Percentiles rank a stretch among this genome's conserved stretches.
phyloP scores from a whole-genome alignment of 257 asterid species.

The Ligustrum vulgare region DNA sequence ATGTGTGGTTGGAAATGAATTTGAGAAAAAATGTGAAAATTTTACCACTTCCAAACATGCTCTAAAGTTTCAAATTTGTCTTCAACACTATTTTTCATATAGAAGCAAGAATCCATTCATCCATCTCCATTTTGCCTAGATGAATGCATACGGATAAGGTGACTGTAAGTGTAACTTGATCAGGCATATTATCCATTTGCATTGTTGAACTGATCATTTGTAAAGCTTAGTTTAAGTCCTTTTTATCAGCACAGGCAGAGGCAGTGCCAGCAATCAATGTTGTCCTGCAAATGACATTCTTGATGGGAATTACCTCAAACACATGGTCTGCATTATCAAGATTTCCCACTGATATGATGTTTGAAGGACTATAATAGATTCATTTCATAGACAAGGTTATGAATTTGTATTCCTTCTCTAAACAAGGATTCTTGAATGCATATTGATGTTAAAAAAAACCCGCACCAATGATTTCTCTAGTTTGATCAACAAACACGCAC shows the following conservation, averaged over 20 bases:
- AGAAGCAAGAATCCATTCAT: slow-evolving; percentile 19
- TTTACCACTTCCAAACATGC: no score
- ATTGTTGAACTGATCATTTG: slow-evolving; percentile 21
- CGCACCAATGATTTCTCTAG: no score
- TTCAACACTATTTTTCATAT: slow-evolving; percentile 7
- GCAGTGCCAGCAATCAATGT: slow-evolving; percentile 17
- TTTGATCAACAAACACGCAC: no score
- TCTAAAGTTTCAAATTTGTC: slow-evolving; percentile 17
- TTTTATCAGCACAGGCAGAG: slow-evolving; percentile 22
- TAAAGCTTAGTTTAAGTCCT: slow-evolving; percentile 25
- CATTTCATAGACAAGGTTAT: slow-evolving; percentile 18
- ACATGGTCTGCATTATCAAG: slow-evolving; percentile 17
- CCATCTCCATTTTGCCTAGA: slow-evolving; percentile 28
- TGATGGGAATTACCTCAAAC: slow-evolving; percentile 32
- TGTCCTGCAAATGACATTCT: slow-evolving; percentile 29
- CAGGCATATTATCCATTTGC: slow-evolving; percentile 28
- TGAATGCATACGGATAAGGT: slow-evolving; percentile 28
- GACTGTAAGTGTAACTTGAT: slow-evolving; percentile 25
- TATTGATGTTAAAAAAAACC: slow-evolving; percentile 20
- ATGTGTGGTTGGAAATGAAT: no score
- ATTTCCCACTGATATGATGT: slow-evolving; percentile 18
- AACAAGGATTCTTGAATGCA: slow-evolving; percentile 8
- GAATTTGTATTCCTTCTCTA: slow-evolving; percentile 25
- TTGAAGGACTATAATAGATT: slow-evolving; percentile 14
- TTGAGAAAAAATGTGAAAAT: no score